Percentiles rank a stretch among this genome's conserved stretches.
These are phyloP conservation scores for Fusarium sp. DNA, from an alignment of 2,329 filamentous ascomycete genomes.

Conservation along the genomic window DNA sequence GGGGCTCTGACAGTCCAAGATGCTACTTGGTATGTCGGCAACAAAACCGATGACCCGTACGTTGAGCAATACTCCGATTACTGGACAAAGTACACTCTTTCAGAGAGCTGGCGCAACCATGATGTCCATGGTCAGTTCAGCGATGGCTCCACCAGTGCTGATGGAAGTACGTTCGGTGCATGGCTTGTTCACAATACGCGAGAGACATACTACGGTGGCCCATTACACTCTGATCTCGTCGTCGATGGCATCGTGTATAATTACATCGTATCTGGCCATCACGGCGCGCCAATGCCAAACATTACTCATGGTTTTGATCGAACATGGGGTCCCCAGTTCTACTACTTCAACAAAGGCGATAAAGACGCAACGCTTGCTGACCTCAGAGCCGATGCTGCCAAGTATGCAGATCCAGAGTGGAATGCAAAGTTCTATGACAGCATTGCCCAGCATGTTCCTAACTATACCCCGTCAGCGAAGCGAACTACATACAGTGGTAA, in stretches of 20 bases:
- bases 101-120: constrained; percentile 65
- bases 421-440: constrained; percentile 35
- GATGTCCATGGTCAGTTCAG: constrained; percentile 62
- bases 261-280: constrained; percentile 68
- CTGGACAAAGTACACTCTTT: constrained; percentile 72
- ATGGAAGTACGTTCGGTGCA: constrained; percentile 63
- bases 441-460: constrained; percentile 19
- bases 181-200: constrained; percentile 71
- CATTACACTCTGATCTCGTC: constrained; percentile 67
- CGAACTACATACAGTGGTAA: constrained; percentile 20
- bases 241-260: constrained; percentile 73
- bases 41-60: constrained; percentile 62
- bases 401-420: constrained; percentile 22
- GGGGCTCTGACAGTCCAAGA: constrained; percentile 64
- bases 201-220: constrained; percentile 69
- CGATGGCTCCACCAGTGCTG: constrained; percentile 51
- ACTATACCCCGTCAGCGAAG: constrained; percentile 14
- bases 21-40: constrained; percentile 68
- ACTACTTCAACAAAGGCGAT: constrained; percentile 62
- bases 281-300: constrained; percentile 68
- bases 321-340: constrained; percentile 70
- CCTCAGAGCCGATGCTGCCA: constrained; percentile 20
- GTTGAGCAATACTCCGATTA: constrained; percentile 64
- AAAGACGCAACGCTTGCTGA: background rate
- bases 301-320: constrained; percentile 71